Evolutionary conservation across 1,284 basidiomycete species (phyloP).

Genomic region (Phellopilus nigrolimitatus): DNA sequence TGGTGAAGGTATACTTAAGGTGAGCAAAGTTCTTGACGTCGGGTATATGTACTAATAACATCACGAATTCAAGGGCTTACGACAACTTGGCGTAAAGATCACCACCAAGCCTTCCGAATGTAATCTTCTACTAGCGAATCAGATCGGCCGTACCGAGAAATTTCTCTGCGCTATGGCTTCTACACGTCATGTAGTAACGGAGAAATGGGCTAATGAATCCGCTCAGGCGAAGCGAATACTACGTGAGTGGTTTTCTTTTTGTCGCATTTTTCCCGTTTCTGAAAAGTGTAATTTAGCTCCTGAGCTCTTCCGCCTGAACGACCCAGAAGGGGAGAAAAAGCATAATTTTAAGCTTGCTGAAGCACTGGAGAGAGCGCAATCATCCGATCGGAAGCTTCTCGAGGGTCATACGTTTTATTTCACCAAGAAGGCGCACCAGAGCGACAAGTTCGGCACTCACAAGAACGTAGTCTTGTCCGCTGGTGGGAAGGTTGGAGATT

Average conservation of each 20-base stretch:
- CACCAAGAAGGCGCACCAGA: conserved; percentile 54
- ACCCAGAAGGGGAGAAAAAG: conserved; percentile 58
- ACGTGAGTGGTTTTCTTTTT: no score
- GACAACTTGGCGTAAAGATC: conserved; percentile 58
- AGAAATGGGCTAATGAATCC: conserved; percentile 63
- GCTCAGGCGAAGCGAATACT: conserved; percentile 52
- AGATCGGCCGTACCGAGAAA: conserved; percentile 76
- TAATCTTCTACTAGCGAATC: conserved; percentile 68
- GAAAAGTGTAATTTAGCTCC: no score
- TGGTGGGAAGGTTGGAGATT: conserved; percentile 59
- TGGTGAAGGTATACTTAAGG: conserved; percentile 51
- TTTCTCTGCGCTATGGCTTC: conserved; percentile 68
- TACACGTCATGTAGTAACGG: conserved; percentile 56
- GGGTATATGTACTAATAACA: not conserved
- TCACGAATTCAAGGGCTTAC: conserved; percentile 44
- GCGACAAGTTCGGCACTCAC: conserved; percentile 44
- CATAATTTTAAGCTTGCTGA: conserved; percentile 58
- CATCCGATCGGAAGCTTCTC: conserved; percentile 49
- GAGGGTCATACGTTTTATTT: conserved; percentile 66
- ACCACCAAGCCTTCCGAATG: conserved; percentile 60
- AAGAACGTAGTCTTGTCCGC: conserved; percentile 60
- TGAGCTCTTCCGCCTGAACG: conserved; percentile 50
- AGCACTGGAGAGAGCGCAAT: conserved; percentile 52
- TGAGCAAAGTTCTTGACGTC: conserved; percentile 26
- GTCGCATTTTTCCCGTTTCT: no score